Base-by-base conservation (phyloP, 2,329 filamentous ascomycete genomes). In the Sordariomycetes sp. region DNA sequence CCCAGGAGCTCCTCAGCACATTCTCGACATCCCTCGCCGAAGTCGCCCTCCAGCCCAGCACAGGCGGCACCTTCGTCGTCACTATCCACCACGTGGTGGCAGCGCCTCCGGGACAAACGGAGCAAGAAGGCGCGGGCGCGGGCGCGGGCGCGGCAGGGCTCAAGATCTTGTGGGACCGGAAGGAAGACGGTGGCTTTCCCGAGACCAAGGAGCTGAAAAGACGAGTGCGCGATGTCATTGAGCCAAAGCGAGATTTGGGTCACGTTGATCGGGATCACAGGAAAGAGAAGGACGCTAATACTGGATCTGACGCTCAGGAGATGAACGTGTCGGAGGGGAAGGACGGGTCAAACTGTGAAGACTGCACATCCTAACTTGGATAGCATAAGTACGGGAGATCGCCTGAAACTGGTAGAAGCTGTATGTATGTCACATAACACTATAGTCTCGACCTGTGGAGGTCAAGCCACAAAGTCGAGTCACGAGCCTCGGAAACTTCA, bases 141-240 rank as follows among this genome's bases (percentile, higher is more conserved):
- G 40, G 44, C 6, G 43, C 54, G 11, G 53, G 59, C 3, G 16
- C 12, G 18, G 21, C 31, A 18, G 47, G 64, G 41, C 64, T 72
- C 36, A 72, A 68, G 20, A 51, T 82, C 3, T 64, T 96, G 21
- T 98, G 92, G 92, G 86, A 96, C 64, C 74, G 92, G 41, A 93
- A 87, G 55, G 53, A 60, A 4, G 81, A 95, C 51, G 85, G 85
- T 20, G 88, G 92, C 0, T 98, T 98, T 58, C 92, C 90, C 40
- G 87, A 95, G 62, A 87, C 85, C 3, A 94, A 95, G 59, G 80
- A 90, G 45, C 70, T 95, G 28, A 95, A 96, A 63, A 78, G 86
- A 39, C 70, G 80, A 12, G 76, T 95, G 5, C 68, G 90, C 38
- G 85, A 95, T 60, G 69, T 85, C 33, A 79, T 95, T 46, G 80